Base-by-base conservation (phyloP, 1,284 basidiomycete species). In the Xerocomus cyaneibrunnescens region DNA sequence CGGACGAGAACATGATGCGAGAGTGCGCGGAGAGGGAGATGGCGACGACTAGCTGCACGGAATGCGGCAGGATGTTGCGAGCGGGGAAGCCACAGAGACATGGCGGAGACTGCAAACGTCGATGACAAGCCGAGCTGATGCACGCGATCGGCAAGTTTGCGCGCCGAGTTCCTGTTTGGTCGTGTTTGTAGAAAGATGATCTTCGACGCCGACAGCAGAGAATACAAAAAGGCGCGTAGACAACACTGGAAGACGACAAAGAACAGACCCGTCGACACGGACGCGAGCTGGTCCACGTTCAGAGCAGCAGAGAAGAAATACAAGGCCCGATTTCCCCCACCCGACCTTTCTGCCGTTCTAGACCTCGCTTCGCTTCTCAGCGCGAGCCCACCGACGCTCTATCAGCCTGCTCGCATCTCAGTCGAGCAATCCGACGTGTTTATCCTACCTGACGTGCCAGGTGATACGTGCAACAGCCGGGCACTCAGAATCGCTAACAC, bases 311-410 rank as follows among this genome's bases (percentile, higher is more conserved):
- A 92, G 68, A 92, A 92, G 68, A 79, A 74, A 45, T 92, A 79
- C 75, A 92, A 89, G 68, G 75, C 85, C 0, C 77, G 78, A 32
- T 90, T 87, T 62, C 87, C 88, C 12, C 86, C 85, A 3, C 87
- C 85, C 3, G 83, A 89, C 71, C 76, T 92, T 7, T 77, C 76
- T 12, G 66, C 72, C 43, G 85, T 87, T 6, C 74, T 92, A 4
- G 88, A 92, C 68, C 71, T 89, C 30, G 78, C 70, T 7, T 58
- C 78, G 3, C 49, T 38, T 14, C 49, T 5, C 3, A 30, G 16
- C 32, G 30, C 8, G 31, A 13, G 31, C 25, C 32, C 45, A 7
- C 85, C 83, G 65, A 27, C 48, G 40, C 37, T 23, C 21, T n/a
- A 62, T 17, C 52, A 21, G 8, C 45, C 52, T 2, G 27, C 31